These are phyloP conservation scores for Erysimum cheiri DNA, from an alignment of 441 rosid species.

Conservation along the genomic window DNA sequence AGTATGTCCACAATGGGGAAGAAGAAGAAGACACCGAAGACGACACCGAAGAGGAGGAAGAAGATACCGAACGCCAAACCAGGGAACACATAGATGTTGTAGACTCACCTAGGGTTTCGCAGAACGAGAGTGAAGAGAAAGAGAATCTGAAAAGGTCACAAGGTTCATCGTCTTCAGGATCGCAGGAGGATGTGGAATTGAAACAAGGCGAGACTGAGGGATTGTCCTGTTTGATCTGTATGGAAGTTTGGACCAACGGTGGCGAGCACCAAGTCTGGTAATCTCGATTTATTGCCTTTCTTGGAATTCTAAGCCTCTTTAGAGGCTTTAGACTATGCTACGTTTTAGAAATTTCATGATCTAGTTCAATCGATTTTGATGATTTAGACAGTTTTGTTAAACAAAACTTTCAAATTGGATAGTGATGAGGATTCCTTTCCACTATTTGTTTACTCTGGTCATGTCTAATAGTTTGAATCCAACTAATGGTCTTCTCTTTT, in stretches of 20 bases:
- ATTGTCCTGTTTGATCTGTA: conserved; percentile 75
- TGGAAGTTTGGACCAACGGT: conserved; percentile 75
- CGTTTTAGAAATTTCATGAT: conserved; percentile 10
- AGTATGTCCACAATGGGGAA: too few species aligned
- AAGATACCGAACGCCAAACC: conserved; percentile 27
- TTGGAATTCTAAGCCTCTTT: neutral
- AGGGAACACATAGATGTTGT: conserved; percentile 26
- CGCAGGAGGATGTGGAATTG: conserved; percentile 55
- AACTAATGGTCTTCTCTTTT: conserved; percentile 17
- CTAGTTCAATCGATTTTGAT: neutral
- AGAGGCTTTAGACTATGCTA: neutral
- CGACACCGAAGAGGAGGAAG: conserved; percentile 37
- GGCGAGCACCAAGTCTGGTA: conserved; percentile 84
- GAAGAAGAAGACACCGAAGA: too few species aligned
- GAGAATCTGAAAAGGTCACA: conserved; percentile 47
- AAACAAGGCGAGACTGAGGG: conserved; percentile 65
- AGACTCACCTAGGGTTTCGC: conserved; percentile 44
- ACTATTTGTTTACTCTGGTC: neutral
- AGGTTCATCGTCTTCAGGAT: conserved; percentile 42
- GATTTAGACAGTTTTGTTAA: neutral
- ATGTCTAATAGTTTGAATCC: neutral
- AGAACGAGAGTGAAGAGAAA: conserved; percentile 33
- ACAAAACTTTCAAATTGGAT: neutral
- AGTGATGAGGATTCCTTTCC: neutral
- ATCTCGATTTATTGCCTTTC: neutral